Evolutionary conservation across 495 filamentous ascomycete genomes (phyloP).

Genomic region (Penicillium nucicola): DNA sequence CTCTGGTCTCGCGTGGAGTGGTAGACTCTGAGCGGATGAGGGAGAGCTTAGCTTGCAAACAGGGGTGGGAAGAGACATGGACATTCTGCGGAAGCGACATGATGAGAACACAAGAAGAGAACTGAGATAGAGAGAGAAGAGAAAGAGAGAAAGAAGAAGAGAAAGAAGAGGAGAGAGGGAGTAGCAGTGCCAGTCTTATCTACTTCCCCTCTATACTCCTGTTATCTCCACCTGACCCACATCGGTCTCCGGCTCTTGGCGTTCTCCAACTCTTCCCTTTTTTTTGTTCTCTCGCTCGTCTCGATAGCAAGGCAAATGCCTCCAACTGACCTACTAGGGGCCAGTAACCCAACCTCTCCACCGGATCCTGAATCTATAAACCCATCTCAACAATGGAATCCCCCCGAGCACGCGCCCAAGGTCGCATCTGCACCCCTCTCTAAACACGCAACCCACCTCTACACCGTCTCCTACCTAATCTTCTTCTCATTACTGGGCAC

Average conservation of each 20-base stretch:
- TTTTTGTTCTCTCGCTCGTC: not conserved
- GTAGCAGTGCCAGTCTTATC: not conserved
- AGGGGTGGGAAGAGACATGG: slow-evolving; percentile 83
- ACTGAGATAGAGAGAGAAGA: slow-evolving; percentile 5
- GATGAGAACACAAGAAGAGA: slow-evolving; percentile 7
- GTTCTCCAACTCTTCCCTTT: not conserved
- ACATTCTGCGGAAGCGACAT: slow-evolving; percentile 46
- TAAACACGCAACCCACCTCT: slow-evolving; percentile 64
- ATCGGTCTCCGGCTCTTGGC: slow-evolving; percentile 6
- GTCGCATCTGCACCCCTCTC: slow-evolving; percentile 33
- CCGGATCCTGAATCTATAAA: slow-evolving; percentile 11
- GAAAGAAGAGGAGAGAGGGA: slow-evolving; percentile 15
- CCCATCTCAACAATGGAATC: not conserved
- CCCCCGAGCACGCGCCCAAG: slow-evolving; percentile 3
- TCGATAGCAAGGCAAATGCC: not conserved
- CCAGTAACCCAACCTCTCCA: slow-evolving; percentile 5
- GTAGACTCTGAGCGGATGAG: slow-evolving; percentile 74
- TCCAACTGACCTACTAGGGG: not conserved
- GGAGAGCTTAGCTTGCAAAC: slow-evolving; percentile 81
- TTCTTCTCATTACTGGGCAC: slow-evolving; percentile 88
- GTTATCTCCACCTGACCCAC: slow-evolving; percentile 8
- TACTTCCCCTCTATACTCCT: not conserved
- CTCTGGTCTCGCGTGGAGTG: slow-evolving; percentile 71
- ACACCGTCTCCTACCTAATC: slow-evolving; percentile 76
- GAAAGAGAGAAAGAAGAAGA: not conserved